Evolutionary conservation across 208 protist genomes (phyloP), one percentile per base, ranked within the genome.

Genomic region (Leptomonas pyrrhocoris): DNA sequence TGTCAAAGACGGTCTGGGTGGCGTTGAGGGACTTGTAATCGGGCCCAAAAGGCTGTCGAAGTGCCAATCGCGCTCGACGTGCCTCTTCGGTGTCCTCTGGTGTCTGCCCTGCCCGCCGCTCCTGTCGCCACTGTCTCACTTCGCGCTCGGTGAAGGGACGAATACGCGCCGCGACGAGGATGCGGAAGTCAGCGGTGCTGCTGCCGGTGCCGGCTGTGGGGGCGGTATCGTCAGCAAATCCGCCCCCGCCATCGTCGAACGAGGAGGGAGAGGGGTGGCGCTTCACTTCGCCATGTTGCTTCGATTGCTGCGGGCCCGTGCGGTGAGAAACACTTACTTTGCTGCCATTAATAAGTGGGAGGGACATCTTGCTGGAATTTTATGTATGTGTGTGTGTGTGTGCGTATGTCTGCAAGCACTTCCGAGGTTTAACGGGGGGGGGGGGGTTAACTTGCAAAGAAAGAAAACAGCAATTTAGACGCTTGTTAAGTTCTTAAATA

Each of bases 141-240:
- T 90, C 84, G 16, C 66, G 73, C 27, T 58, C 54, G 1, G 61
- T 88, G 64, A 90, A 87, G 12, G 88, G 88, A 7, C 84, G 77
- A 53, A 93, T 79, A 30, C 88, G 84, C 2, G 79, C 75, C 15
- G 80, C 85, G 27, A 93, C 88, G 21, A 86, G 4, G 40, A 93
- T 84, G 56, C 82, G 63, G 38, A 86, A 81, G 43, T 83, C 81
- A 5, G 63, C 31, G 34, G 15, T 31, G 34, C 36, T 15, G 56
- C 43, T 51, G 54, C 16, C n/a, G 34, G 25, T 65, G 60, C 60
- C 19, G 34, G 2, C 45, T 12, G 40, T 19, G 55, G 8, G 6
- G 55, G 2, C 30, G 15, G 19, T 5, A 23, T 61, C 56, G 34
- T 28, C 56, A 1, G 13, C 9, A 7, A 4, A 12, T 30, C 55